A percentile compares a stretch with the other conserved stretches of the same genome.
Evolutionary conservation across 1,284 basidiomycete genomes (phyloP).

Genomic region (Megacollybia platyphylla): DNA sequence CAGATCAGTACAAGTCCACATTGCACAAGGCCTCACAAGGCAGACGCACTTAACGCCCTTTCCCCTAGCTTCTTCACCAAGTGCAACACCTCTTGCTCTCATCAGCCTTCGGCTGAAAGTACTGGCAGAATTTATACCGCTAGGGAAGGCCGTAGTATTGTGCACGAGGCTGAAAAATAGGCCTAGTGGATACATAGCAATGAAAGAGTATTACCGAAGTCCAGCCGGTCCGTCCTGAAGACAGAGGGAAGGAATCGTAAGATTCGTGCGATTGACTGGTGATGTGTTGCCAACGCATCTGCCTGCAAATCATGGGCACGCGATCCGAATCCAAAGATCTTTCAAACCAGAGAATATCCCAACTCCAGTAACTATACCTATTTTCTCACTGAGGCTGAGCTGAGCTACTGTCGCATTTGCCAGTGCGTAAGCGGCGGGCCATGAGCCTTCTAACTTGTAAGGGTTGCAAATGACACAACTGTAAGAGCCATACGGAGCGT

Average conservation of each 20-base stretch:
- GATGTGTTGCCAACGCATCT: constrained; percentile 51
- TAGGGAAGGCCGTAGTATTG: constrained; percentile 41
- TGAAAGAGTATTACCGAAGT: constrained; percentile 21
- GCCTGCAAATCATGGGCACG: constrained; percentile 13
- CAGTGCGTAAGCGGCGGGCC: constrained; percentile 27
- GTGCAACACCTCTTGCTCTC: constrained; percentile 49
- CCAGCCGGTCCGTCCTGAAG: constrained; percentile 48
- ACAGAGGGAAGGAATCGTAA: constrained; percentile 31
- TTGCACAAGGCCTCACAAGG: not conserved
- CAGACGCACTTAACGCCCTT: constrained; percentile 55
- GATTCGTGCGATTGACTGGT: constrained; percentile 16
- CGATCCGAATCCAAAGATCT: no score
- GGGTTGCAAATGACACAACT: no score
- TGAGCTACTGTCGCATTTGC: constrained; percentile 21
- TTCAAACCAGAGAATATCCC: constrained; percentile 28
- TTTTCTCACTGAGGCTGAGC: constrained; percentile 34
- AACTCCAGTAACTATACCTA: constrained; percentile 35
- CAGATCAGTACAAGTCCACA: not conserved
- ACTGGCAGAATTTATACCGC: constrained; percentile 41
- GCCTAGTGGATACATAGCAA: not conserved
- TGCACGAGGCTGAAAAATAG: constrained; percentile 9
- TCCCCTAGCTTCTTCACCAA: constrained; percentile 61
- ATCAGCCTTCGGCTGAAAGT: constrained; percentile 43
- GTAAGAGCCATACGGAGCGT: no score
- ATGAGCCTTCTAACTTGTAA: constrained; percentile 18